Evolutionary conservation across 768 basidiomycete species (phyloP).

Genomic region (Solioccasus polychromus): DNA sequence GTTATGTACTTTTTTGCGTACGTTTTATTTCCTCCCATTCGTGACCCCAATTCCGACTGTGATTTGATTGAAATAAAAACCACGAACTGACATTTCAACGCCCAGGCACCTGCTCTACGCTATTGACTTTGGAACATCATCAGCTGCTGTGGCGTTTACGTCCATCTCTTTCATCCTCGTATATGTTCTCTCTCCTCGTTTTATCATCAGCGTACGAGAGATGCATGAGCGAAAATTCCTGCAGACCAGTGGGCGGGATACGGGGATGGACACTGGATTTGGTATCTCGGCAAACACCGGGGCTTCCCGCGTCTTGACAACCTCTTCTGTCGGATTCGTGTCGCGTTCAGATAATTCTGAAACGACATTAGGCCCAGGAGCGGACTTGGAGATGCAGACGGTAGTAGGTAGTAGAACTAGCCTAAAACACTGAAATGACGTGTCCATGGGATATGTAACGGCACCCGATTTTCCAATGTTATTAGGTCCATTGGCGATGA

Average conservation of each 20-base stretch:
- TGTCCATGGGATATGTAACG: no score
- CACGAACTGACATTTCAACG: background rate
- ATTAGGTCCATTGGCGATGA: no score
- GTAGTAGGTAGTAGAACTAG: no score
- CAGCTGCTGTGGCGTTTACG: background rate
- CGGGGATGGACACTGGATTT: constrained; percentile 14
- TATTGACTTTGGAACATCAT: constrained; percentile 3
- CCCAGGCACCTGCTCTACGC: constrained; percentile 13
- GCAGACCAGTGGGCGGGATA: background rate
- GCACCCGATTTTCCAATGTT: no score
- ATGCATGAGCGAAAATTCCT: background rate
- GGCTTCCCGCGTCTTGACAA: no score
- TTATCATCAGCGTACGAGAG: constrained; percentile 19
- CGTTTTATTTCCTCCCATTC: constrained; percentile 1
- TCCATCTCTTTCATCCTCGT: background rate
- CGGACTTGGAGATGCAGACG: no score
- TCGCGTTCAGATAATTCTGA: no score
- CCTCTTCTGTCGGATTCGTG: no score
- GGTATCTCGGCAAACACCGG: no score
- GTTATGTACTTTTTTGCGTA: constrained; percentile 18
- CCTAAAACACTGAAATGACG: no score
- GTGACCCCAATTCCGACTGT: no score
- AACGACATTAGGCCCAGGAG: no score
- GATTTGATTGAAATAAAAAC: background rate
- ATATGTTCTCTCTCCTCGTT: constrained; percentile 16